Percentiles rank a stretch among this genome's conserved stretches.
These are phyloP conservation scores for Plasmodium fragile DNA, from an alignment of 169 alveolate genomes.

Conservation along the genomic window DNA sequence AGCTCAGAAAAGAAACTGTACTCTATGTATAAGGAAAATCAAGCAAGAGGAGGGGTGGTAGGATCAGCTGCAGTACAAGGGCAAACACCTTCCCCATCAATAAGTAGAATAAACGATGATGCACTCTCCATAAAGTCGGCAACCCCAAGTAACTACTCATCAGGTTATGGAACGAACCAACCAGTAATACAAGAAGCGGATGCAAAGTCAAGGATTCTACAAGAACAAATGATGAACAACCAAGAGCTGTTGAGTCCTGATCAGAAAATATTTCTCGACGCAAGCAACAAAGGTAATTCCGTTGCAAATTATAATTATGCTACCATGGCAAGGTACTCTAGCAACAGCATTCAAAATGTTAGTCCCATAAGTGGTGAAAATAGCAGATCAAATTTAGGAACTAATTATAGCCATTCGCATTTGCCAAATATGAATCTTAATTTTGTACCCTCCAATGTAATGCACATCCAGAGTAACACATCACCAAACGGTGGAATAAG, in stretches of 20 bases:
- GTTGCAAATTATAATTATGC: conserved; percentile 21
- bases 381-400: conserved; percentile 23
- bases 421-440: conserved; percentile 3
- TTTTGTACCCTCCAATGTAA: conserved; percentile 32
- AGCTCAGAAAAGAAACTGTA: conserved; percentile 34
- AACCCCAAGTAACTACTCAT: conserved; percentile 26
- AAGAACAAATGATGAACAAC: conserved; percentile 4
- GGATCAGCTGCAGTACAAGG: neutral
- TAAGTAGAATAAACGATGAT: conserved; percentile 26
- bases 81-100: neutral
- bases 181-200: conserved; percentile 25
- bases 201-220: neutral
- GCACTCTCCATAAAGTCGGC: conserved; percentile 10
- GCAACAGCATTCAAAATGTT: conserved; percentile 23
- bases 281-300: conserved; percentile 18
- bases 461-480: conserved; percentile 15
- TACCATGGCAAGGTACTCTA: conserved; percentile 2
- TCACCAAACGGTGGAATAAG: conserved; percentile 27
- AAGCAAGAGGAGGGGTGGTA: neutral
- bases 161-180: conserved; percentile 6
- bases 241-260: conserved; percentile 22
- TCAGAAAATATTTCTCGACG: neutral
- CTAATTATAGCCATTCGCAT: conserved; percentile 30
- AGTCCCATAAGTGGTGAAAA: conserved; percentile 12
- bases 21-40: conserved; percentile 45